A percentile compares a stretch with the other conserved stretches of the same genome.
Evolutionary conservation across 345 rosid species (phyloP).

Genomic region (Brassica incana): DNA sequence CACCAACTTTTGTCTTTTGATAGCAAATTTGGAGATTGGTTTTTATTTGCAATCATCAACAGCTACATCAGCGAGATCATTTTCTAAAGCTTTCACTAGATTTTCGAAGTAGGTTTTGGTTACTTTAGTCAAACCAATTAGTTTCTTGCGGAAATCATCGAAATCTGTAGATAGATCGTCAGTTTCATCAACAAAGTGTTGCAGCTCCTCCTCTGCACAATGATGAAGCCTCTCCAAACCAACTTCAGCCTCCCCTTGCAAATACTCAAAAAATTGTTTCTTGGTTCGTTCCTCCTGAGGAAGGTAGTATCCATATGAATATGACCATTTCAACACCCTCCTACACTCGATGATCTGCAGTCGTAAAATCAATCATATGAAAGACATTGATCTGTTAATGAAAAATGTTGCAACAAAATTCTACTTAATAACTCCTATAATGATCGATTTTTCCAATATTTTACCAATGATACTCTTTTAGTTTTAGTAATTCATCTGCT

Average conservation of each 20-base stretch:
- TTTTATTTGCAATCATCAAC: not conserved
- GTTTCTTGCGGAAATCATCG: constrained; percentile 55
- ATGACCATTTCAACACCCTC: constrained; percentile 44
- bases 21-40: not conserved
- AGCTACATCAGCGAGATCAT: not conserved
- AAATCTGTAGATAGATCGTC: constrained; percentile 45
- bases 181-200: not conserved
- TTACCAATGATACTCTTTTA: not conserved
- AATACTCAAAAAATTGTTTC: constrained; percentile 65
- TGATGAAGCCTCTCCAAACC: constrained; percentile 35
- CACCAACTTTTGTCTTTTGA: not conserved
- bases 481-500: not conserved
- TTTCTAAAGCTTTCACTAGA: not conserved
- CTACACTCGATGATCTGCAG: constrained; percentile 69
- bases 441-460: not conserved
- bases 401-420: not conserved
- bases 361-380: not conserved
- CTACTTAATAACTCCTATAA: not conserved
- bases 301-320: constrained; percentile 71
- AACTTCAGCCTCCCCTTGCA: constrained; percentile 54
- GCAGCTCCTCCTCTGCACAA: constrained; percentile 25
- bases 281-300: constrained; percentile 43
- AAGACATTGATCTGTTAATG: not conserved
- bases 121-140: constrained; percentile 54
- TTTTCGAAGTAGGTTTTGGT: not conserved